Conservation (phyloP, 495 filamentous ascomycete species). For the Hypoxylon cercidicola region DNA sequence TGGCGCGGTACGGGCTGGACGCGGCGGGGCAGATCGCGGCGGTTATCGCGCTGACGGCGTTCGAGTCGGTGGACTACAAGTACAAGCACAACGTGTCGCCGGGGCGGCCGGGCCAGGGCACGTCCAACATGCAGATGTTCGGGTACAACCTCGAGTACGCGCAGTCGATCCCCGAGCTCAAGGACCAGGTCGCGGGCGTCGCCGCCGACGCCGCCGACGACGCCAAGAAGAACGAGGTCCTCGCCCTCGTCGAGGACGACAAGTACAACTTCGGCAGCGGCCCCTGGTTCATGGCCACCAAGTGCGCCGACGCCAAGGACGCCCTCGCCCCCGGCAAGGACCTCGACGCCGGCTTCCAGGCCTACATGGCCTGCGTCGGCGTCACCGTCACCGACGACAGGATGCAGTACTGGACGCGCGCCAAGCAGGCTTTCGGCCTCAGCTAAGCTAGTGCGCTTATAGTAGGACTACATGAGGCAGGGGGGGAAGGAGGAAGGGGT, state of each 20-base stretch:
- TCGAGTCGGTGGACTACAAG: slow-evolving; percentile 74
- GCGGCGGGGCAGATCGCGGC: slow-evolving; percentile 69
- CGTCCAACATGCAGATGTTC: slow-evolving; percentile 79
- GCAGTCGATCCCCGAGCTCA: slow-evolving; percentile 61
- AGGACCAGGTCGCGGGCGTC: slow-evolving; percentile 50
- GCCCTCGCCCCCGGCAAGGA: slow-evolving; percentile 58
- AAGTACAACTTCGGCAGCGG: slow-evolving; percentile 76
- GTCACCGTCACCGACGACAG: slow-evolving; percentile 62
- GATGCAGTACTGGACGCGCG: slow-evolving; percentile 64
- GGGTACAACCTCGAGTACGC: slow-evolving; percentile 72
- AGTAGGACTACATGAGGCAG: too few relatives aligned
- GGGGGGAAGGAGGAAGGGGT: not conserved
- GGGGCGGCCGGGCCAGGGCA: slow-evolving; percentile 75
- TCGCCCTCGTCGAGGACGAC: slow-evolving; percentile 68
- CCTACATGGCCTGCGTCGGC: slow-evolving; percentile 75
- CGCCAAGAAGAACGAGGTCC: slow-evolving; percentile 57
- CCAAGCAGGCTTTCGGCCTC: slow-evolving; percentile 56
- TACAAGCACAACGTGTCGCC: slow-evolving; percentile 74
- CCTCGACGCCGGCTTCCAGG: slow-evolving; percentile 64
- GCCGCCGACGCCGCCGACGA: slow-evolving; percentile 35
- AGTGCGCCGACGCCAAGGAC: slow-evolving; percentile 65
- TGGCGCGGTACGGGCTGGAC: slow-evolving; percentile 65
- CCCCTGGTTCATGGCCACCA: slow-evolving; percentile 76
- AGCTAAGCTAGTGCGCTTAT: slow-evolving; percentile 18
- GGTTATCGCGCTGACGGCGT: slow-evolving; percentile 69